Evolutionary conservation across 495 filamentous ascomycete genomes (phyloP).

Genomic region (Penicillium paxilli): DNA sequence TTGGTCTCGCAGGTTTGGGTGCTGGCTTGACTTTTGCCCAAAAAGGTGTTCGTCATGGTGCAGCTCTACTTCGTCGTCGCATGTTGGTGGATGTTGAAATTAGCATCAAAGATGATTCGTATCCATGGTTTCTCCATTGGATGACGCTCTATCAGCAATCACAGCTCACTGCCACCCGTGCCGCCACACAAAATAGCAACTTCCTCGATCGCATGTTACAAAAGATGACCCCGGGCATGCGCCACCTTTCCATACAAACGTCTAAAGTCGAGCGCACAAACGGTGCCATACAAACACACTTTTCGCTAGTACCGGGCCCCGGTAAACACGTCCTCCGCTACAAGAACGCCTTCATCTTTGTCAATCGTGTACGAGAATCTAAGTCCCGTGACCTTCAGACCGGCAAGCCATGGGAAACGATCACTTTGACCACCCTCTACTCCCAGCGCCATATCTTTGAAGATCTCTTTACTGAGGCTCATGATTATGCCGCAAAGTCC

Average conservation of each 20-base stretch:
- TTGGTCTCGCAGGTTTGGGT: slow-evolving; percentile 87
- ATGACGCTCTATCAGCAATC: slow-evolving; percentile 77
- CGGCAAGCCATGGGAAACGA: slow-evolving; percentile 89
- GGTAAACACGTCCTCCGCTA: slow-evolving; percentile 86
- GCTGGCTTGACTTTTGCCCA: slow-evolving; percentile 75
- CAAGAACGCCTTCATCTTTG: slow-evolving; percentile 78
- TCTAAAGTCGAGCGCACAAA: slow-evolving; percentile 57
- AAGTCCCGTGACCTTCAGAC: slow-evolving; percentile 69
- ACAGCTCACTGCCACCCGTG: slow-evolving; percentile 43
- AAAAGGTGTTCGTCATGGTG: slow-evolving; percentile 65
- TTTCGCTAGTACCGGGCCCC: slow-evolving; percentile 86
- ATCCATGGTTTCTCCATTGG: slow-evolving; percentile 93
- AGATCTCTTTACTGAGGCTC: slow-evolving; percentile 81
- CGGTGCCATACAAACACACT: slow-evolving; percentile 72
- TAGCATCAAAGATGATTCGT: slow-evolving; percentile 86
- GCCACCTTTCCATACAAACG: slow-evolving; percentile 70
- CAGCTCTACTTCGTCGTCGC: slow-evolving; percentile 71
- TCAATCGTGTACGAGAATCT: slow-evolving; percentile 78
- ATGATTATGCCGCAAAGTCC: slow-evolving; percentile 68
- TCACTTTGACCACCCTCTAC: slow-evolving; percentile 91
- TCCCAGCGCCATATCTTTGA: slow-evolving; percentile 82
- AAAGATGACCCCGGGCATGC: slow-evolving; percentile 62
- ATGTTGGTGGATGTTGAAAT: slow-evolving; percentile 96
- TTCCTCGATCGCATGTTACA: slow-evolving; percentile 53
- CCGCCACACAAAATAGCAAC: slow-evolving; percentile 39